Conservation (phyloP, 805 yeast genomes). For the Ogataea kodamae region DNA sequence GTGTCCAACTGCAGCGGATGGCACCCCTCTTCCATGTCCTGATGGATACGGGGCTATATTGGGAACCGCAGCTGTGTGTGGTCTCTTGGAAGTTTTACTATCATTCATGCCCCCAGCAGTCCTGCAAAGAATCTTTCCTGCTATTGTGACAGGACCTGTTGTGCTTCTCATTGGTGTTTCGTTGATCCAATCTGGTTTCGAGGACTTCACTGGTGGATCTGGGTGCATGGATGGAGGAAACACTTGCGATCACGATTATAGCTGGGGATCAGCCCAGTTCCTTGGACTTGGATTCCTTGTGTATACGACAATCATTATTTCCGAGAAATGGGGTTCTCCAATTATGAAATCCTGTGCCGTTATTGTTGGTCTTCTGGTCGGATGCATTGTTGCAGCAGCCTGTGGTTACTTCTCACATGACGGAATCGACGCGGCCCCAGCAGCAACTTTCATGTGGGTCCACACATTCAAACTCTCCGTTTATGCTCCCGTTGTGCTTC, state of each 20-base stretch:
- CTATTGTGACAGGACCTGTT: constrained; percentile 91
- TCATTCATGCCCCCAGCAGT: constrained; percentile 75
- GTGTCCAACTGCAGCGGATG: constrained; percentile 63
- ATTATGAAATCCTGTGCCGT: constrained; percentile 94
- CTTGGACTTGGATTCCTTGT: constrained; percentile 87
- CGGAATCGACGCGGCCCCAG: constrained; percentile 68
- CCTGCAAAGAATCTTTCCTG: constrained; percentile 77
- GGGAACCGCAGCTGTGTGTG: constrained; percentile 78
- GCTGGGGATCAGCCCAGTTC: constrained; percentile 85
- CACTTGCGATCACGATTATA: constrained; percentile 49
- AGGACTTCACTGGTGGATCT: constrained; percentile 87
- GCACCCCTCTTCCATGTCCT: constrained; percentile 73
- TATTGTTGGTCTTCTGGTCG: constrained; percentile 75
- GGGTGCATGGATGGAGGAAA: constrained; percentile 42
- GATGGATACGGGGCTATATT: constrained; percentile 86
- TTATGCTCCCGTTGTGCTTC: constrained; percentile 84
- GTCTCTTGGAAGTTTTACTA: constrained; percentile 64
- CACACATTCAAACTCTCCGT: constrained; percentile 73
- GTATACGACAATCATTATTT: constrained; percentile 63
- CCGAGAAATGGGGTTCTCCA: constrained; percentile 90
- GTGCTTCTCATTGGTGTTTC: constrained; percentile 77
- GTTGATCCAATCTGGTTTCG: constrained; percentile 67
- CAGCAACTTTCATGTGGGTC: constrained; percentile 82
- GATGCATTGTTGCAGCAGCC: constrained; percentile 92
- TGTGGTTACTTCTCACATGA: constrained; percentile 69